These are phyloP conservation scores for Microthyrium microscopicum DNA, from an alignment of 2,329 filamentous ascomycete genomes.

Conservation along the genomic window DNA sequence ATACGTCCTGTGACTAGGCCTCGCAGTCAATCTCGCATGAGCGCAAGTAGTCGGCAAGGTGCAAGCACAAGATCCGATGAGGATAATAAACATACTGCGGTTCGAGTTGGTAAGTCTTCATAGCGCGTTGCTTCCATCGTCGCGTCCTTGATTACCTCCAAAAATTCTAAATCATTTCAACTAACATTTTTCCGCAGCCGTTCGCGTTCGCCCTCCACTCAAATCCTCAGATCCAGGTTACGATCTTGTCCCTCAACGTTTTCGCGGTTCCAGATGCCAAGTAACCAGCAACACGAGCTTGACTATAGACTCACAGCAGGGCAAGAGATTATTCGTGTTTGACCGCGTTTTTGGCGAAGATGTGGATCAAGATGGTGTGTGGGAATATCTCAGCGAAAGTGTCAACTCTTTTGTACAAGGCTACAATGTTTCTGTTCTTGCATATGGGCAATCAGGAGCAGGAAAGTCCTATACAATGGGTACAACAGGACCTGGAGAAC, in stretches of 20 bases:
- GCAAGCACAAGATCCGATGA: too few species aligned
- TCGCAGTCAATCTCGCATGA: too few species aligned
- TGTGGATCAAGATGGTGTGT: constrained; percentile 72
- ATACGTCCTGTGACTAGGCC: too few species aligned
- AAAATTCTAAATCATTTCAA: too few species aligned
- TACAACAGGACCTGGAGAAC: constrained; percentile 70
- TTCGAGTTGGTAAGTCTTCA: too few species aligned
- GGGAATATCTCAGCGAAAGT: constrained; percentile 86
- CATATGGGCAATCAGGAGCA: constrained; percentile 92
- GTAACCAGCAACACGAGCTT: constrained; percentile 73
- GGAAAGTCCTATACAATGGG: constrained; percentile 99
- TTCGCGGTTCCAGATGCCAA: constrained; percentile 83
- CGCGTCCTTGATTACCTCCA: constrained; percentile 31
- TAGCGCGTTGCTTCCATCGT: constrained; percentile 5
- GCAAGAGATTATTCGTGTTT: constrained; percentile 89
- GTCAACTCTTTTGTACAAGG: constrained; percentile 82
- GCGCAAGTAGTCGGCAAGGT: too few species aligned
- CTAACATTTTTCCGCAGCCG: too few species aligned
- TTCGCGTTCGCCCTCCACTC: constrained; percentile 80
- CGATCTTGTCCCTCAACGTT: constrained; percentile 89
- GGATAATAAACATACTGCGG: too few species aligned
- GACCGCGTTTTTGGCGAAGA: constrained; percentile 84
- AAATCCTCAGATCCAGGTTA: constrained; percentile 73
- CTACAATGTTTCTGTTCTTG: constrained; percentile 95
- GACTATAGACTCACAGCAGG: constrained; percentile 78